phyloP scores from a whole-genome alignment of 371 early-diverging fungal species.

The Quaeritorhiza haematococci region DNA sequence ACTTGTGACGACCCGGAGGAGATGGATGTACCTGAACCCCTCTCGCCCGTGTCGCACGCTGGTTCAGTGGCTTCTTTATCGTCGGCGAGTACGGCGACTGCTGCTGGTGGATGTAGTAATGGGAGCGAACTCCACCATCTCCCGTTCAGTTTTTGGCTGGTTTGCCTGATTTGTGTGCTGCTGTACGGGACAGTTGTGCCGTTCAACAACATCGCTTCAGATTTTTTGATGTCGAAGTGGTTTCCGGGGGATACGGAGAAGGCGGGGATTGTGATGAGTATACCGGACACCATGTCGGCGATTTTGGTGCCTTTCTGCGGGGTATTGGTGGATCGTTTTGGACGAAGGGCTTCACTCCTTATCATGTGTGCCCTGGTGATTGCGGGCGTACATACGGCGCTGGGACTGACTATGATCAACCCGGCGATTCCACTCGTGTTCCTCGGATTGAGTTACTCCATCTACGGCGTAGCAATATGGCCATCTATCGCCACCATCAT shows the following conservation, averaged over 20 bases:
- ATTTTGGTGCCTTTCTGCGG: conserved; percentile 53
- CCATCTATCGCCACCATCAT: conserved; percentile 54
- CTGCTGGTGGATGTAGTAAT: too few relatives aligned
- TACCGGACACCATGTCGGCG: conserved; percentile 54
- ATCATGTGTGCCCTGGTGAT: conserved; percentile 43
- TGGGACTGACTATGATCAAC: conserved; percentile 43
- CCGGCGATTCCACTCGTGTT: conserved; percentile 47
- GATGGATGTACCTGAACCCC: too few relatives aligned
- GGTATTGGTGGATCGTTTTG: conserved; percentile 47
- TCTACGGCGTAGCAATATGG: conserved; percentile 62
- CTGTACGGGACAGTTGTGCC: conserved; percentile 59
- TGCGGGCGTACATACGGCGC: conserved; percentile 39
- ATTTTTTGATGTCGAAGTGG: conserved; percentile 59
- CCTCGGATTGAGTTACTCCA: conserved; percentile 50
- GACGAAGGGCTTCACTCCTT: conserved; percentile 38
- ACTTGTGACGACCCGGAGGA: not conserved
- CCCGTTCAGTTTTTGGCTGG: conserved; percentile 50
- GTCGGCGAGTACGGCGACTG: too few relatives aligned
- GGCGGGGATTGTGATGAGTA: conserved; percentile 56
- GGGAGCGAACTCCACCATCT: too few relatives aligned
- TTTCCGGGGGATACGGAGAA: conserved; percentile 50
- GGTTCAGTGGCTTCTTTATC: too few relatives aligned
- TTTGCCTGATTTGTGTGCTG: conserved; percentile 49
- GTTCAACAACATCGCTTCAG: conserved; percentile 56
- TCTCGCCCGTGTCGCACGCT: too few relatives aligned